A percentile compares a stretch with the other conserved stretches of the same genome.
phyloP scores from a whole-genome alignment of 768 basidiomycete genomes.

The Boletus vermiculosoides region DNA sequence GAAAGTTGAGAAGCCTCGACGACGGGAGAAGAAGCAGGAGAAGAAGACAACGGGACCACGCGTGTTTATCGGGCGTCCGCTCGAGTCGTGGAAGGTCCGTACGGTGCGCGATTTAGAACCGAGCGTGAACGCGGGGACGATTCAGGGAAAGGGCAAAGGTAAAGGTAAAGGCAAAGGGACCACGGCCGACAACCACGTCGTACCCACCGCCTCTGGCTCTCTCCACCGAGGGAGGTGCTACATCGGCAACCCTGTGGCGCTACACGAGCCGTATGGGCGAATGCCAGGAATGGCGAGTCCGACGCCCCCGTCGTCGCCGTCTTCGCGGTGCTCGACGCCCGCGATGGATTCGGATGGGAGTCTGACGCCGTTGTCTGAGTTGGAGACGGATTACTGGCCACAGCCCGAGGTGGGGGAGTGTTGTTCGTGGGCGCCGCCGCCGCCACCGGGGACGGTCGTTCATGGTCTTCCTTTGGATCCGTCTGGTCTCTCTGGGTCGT shows the following conservation, averaged over 20 bases:
- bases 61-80: conserved; percentile 28
- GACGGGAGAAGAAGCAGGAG: neutral
- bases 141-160: neutral
- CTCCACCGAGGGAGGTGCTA: conserved; percentile 14
- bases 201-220: neutral
- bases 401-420: conserved; percentile 34
- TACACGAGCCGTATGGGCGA: conserved; percentile 20
- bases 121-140: conserved; percentile 1
- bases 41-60: conserved; percentile 7
- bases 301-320: neutral
- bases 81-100: conserved; percentile 24
- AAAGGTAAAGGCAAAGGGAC: neutral
- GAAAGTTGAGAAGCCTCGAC: neutral
- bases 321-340: conserved; percentile 8
- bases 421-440: conserved; percentile 27
- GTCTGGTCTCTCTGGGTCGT: neutral
- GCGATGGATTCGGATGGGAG: conserved; percentile 12
- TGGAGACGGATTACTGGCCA: conserved; percentile 24
- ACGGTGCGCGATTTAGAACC: conserved; percentile 24
- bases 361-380: conserved; percentile 9
- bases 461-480: too few relatives aligned
- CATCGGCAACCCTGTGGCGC: conserved; percentile 15
- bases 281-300: conserved; percentile 14
- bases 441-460: neutral
- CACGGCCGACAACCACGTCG: neutral